Conservation (phyloP, 2,329 filamentous ascomycete species). For the Fusarium sp. region DNA sequence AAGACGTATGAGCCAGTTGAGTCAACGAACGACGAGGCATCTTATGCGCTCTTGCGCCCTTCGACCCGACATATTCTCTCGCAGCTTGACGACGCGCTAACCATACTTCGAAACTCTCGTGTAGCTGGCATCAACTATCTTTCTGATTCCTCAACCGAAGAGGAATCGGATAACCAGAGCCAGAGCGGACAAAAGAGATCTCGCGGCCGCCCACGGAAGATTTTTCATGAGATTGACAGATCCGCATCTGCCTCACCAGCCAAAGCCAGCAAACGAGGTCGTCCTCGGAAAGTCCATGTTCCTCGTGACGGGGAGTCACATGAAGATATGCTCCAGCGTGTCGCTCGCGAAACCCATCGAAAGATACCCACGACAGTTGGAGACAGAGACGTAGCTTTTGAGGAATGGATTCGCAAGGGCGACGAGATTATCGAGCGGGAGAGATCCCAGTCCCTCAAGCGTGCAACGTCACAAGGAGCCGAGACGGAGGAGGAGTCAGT, state of each 20-base stretch:
- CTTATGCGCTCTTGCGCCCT: conserved; percentile 73
- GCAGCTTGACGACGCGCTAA: conserved; percentile 76
- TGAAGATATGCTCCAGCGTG: conserved; percentile 57
- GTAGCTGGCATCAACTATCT: conserved; percentile 57
- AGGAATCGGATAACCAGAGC: conserved; percentile 48
- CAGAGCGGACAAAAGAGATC: conserved; percentile 39
- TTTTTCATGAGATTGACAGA: not conserved
- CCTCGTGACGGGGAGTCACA: conserved; percentile 58
- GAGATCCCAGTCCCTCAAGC: conserved; percentile 24
- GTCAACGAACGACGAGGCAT: conserved; percentile 77
- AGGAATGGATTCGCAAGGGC: conserved; percentile 49
- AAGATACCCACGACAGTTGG: conserved; percentile 41
- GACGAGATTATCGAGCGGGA: conserved; percentile 43
- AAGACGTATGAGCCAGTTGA: conserved; percentile 62
- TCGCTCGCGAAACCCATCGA: conserved; percentile 57
- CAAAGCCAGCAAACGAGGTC: conserved; percentile 46
- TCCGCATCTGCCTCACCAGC: conserved; percentile 26
- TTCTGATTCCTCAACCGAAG: conserved; percentile 54
- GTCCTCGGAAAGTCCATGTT: conserved; percentile 54
- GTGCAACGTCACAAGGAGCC: conserved; percentile 25
- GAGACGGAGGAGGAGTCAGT: conserved; percentile 30
- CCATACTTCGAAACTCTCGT: conserved; percentile 75
- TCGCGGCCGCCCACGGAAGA: conserved; percentile 45
- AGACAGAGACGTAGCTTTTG: conserved; percentile 48
- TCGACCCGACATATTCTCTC: conserved; percentile 76